A percentile compares a stretch with the other conserved stretches of the same genome.
These are phyloP conservation scores for Solanum sejunctum DNA, from an alignment of 257 asterid species.

Conservation along the genomic window DNA sequence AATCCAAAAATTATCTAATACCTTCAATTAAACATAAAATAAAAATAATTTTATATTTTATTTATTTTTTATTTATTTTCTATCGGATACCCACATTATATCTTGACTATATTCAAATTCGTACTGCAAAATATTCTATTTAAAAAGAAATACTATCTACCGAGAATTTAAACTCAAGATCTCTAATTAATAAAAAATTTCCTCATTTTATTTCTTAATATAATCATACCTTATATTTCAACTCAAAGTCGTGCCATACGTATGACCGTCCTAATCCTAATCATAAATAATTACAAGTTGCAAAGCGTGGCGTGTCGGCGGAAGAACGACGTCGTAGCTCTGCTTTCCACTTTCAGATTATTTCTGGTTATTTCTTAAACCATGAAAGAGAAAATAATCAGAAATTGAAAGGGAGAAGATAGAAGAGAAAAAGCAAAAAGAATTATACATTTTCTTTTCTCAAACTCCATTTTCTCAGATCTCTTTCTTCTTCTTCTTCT, in stretches of 20 bases:
- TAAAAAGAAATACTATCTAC: too few relatives aligned
- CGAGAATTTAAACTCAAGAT: too few relatives aligned
- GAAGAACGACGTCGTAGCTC: not conserved
- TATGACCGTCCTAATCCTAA: not conserved
- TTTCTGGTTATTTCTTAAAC: not conserved
- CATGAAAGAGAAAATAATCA: not conserved
- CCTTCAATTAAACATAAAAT: too few relatives aligned
- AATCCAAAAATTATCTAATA: too few relatives aligned
- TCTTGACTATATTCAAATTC: too few relatives aligned
- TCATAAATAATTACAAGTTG: not conserved
- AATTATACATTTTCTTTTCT: not conserved
- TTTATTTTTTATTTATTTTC: too few relatives aligned
- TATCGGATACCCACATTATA: too few relatives aligned
- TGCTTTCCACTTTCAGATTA: not conserved
- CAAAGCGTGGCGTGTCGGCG: not conserved
- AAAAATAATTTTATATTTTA: too few relatives aligned
- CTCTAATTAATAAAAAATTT: too few relatives aligned
- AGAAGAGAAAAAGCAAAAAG: not conserved
- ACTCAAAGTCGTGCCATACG: not conserved
- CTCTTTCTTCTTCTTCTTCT: not conserved
- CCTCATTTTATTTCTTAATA: too few relatives aligned
- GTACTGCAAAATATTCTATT: accelerated
- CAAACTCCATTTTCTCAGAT: not conserved
- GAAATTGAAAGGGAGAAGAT: not conserved
- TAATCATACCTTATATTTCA: too few relatives aligned